These are phyloP conservation scores for Lodderomyces jiufengensis DNA, from an alignment of 1,139 yeast genomes.

Conservation along the genomic window DNA sequence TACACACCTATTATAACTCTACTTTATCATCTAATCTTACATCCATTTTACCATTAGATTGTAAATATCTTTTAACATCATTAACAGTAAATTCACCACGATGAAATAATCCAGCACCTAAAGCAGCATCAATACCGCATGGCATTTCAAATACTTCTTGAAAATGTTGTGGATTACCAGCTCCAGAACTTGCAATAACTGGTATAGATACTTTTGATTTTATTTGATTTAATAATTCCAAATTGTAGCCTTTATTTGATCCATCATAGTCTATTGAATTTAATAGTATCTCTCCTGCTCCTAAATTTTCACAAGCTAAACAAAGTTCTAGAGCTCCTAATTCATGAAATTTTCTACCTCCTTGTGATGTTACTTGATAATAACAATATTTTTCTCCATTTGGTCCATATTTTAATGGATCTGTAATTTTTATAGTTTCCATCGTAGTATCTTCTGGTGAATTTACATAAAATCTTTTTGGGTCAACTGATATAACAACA, in stretches of 20 bases:
- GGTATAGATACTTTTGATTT: conserved; percentile 79
- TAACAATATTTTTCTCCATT: conserved; percentile 84
- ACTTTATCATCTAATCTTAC: conserved; percentile 89
- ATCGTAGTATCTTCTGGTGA: conserved; percentile 60
- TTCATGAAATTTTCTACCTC: conserved; percentile 88
- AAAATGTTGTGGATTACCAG: conserved; percentile 89
- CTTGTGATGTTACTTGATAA: conserved; percentile 93
- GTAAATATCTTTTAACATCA: conserved; percentile 70
- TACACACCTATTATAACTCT: conserved; percentile 16
- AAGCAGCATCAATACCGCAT: conserved; percentile 89
- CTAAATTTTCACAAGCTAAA: conserved; percentile 82
- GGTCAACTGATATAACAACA: conserved; percentile 95
- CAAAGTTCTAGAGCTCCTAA: conserved; percentile 89
- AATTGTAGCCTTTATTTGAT: conserved; percentile 85
- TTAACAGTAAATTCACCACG: conserved; percentile 86
- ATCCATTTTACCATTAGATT: conserved; percentile 87
- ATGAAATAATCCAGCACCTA: conserved; percentile 98
- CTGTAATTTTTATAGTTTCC: conserved; percentile 43
- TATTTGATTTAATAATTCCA: conserved; percentile 75
- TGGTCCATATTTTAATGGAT: conserved; percentile 63
- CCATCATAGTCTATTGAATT: conserved; percentile 98
- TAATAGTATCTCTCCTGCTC: conserved; percentile 93
- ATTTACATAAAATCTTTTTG: conserved; percentile 73
- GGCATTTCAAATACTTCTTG: conserved; percentile 71
- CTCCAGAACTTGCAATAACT: conserved; percentile 96